Percentiles rank a stretch among this genome's conserved stretches.
Evolutionary conservation across 2,329 filamentous ascomycete genomes (phyloP).

Genomic region (Ceratocystis smalleyi): DNA sequence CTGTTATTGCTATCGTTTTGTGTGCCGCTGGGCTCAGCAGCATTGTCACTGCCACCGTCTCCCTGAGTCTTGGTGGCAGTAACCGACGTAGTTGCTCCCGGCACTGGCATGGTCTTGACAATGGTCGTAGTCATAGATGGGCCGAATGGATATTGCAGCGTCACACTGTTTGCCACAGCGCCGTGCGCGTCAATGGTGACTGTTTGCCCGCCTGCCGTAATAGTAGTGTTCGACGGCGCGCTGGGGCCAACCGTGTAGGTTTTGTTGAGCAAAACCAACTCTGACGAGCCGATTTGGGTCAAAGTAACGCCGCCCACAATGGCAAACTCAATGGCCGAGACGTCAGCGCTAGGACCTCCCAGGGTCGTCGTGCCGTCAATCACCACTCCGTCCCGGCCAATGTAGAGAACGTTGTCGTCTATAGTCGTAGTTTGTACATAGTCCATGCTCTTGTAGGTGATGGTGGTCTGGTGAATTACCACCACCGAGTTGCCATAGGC

Average conservation of each 20-base stretch:
- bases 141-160: conserved; percentile 31
- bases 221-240: conserved; percentile 29
- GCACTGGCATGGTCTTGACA: conserved; percentile 28
- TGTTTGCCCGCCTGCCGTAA: conserved; percentile 30
- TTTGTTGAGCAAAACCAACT: conserved; percentile 34
- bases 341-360: conserved; percentile 27
- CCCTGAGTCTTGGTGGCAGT: neutral
- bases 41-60: conserved; percentile 15
- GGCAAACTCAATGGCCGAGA: conserved; percentile 28
- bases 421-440: conserved; percentile 28
- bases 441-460: conserved; percentile 30
- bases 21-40: conserved; percentile 18
- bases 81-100: conserved; percentile 2
- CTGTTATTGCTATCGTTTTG: neutral
- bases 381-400: conserved; percentile 32
- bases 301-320: conserved; percentile 39
- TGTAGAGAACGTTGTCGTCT: conserved; percentile 35
- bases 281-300: conserved; percentile 33
- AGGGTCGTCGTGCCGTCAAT: conserved; percentile 27
- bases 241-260: conserved; percentile 38
- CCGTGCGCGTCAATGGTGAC: conserved; percentile 37
- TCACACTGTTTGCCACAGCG: conserved; percentile 33
- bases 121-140: conserved; percentile 23
- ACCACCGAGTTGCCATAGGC: conserved; percentile 28
- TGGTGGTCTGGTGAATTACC: conserved; percentile 29